These are phyloP conservation scores for Steccherinum ochraceum DNA, from an alignment of 768 basidiomycete genomes.

Conservation along the genomic window DNA sequence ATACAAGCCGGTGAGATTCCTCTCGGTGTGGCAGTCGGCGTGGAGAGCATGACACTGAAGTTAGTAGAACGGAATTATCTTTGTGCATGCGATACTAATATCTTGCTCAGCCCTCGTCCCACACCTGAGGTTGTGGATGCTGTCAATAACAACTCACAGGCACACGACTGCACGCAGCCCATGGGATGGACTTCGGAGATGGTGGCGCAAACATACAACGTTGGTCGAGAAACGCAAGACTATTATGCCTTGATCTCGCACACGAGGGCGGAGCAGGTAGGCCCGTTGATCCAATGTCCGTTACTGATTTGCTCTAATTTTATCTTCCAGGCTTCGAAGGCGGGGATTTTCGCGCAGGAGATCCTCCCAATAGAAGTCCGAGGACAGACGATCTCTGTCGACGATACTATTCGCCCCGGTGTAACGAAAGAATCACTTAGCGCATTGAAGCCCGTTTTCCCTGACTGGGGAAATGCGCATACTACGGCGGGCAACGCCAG, in stretches of 20 bases:
- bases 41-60: slow-evolving; percentile 83
- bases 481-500: slow-evolving; percentile 86
- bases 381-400: slow-evolving; percentile 59
- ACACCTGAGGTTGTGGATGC: slow-evolving; percentile 58
- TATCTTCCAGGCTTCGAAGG: slow-evolving; percentile 45
- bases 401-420: slow-evolving; percentile 85
- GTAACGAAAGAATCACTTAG: slow-evolving; percentile 74
- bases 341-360: slow-evolving; percentile 77
- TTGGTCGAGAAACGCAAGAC: slow-evolving; percentile 81
- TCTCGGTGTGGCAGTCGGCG: slow-evolving; percentile 79
- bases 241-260: slow-evolving; percentile 87
- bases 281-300: background rate
- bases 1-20: slow-evolving; percentile 80
- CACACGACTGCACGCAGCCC: slow-evolving; percentile 75
- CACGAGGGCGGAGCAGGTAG: slow-evolving; percentile 64
- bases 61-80: slow-evolving; percentile 6
- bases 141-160: slow-evolving; percentile 54
- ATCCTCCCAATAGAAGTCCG: slow-evolving; percentile 81
- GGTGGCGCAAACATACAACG: slow-evolving; percentile 74
- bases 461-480: slow-evolving; percentile 61
- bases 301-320: background rate
- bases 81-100: background rate
- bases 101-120: slow-evolving; percentile 53
- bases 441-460: slow-evolving; percentile 83
- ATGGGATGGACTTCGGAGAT: slow-evolving; percentile 97